These are phyloP conservation scores for Cutaneotrichosporon sp. DNA, from an alignment of 1,284 basidiomycete genomes.

Conservation along the genomic window DNA sequence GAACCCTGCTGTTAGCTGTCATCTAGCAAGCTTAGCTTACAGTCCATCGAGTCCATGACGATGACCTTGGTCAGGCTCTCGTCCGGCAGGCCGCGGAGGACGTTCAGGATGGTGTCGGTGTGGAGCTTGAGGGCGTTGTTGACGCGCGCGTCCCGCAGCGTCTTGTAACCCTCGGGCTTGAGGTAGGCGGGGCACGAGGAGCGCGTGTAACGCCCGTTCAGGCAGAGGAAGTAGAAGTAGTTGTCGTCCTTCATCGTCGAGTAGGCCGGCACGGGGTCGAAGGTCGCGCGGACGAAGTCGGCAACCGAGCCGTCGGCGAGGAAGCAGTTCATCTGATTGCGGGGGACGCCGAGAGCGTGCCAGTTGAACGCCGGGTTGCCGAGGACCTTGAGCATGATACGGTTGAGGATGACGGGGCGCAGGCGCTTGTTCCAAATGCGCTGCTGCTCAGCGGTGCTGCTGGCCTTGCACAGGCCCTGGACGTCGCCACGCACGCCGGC, in stretches of 20 bases:
- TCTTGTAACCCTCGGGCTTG: conserved; percentile 66
- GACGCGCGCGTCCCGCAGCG: conserved; percentile 60
- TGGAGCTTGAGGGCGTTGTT: conserved; percentile 70
- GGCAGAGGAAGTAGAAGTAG: conserved; percentile 69
- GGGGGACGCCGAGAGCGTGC: conserved; percentile 78
- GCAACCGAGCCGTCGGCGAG: conserved; percentile 65
- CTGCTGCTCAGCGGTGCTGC: conserved; percentile 64
- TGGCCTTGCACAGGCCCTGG: conserved; percentile 61
- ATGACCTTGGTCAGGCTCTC: conserved; percentile 65
- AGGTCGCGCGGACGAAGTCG: conserved; percentile 64
- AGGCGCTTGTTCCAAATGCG: conserved; percentile 65
- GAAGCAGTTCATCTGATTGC: conserved; percentile 72
- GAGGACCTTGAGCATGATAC: conserved; percentile 64
- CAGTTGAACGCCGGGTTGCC: conserved; percentile 71
- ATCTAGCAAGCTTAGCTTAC: conserved; percentile 41
- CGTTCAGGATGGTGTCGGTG: conserved; percentile 73
- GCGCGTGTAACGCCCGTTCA: conserved; percentile 67
- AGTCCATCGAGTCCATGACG: conserved; percentile 80
- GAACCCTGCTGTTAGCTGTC: conserved; percentile 59
- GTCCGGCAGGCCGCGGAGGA: conserved; percentile 61
- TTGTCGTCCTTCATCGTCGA: conserved; percentile 62
- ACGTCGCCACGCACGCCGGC: conserved; percentile 65
- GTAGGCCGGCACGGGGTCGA: conserved; percentile 64
- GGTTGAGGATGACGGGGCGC: conserved; percentile 68
- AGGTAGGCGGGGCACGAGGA: conserved; percentile 74